phyloP scores from a whole-genome alignment of 23 red algal genomes.

The Gracilaria domingensis region DNA sequence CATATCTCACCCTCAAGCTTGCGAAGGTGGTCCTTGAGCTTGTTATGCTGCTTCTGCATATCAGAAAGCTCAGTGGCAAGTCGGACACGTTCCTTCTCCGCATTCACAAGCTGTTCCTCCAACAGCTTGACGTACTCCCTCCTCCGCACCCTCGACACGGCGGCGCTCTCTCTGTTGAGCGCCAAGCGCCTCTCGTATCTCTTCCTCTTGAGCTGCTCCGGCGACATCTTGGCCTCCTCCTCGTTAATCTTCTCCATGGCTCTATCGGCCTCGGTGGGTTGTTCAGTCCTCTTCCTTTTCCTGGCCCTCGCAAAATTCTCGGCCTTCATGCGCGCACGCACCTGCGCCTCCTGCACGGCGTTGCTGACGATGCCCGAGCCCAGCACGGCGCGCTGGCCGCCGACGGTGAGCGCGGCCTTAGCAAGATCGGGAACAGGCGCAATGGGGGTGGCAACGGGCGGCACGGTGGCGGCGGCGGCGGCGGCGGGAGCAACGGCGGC shows the following conservation, averaged over 20 bases:
- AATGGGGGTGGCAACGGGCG: constrained; percentile 6
- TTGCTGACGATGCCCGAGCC: constrained; percentile 45
- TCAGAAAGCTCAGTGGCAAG: constrained; percentile 51
- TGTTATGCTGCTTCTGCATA: constrained; percentile 57
- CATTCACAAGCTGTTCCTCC: constrained; percentile 65
- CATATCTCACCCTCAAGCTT: constrained; percentile 35
- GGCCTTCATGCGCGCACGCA: constrained; percentile 51
- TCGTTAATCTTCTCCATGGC: constrained; percentile 25
- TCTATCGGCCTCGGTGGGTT: not conserved
- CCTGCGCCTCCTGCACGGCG: constrained; percentile 72
- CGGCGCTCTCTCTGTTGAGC: constrained; percentile 66
- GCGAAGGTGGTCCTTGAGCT: constrained; percentile 46
- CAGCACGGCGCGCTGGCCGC: constrained; percentile 48
- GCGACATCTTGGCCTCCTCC: constrained; percentile 34
- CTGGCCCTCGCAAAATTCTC: constrained; percentile 56
- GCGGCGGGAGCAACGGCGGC: not conserved
- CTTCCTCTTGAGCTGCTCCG: constrained; percentile 61
- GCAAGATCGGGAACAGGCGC: constrained; percentile 17
- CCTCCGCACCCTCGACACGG: constrained; percentile 43
- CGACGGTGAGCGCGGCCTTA: constrained; percentile 31
- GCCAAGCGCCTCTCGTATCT: constrained; percentile 61
- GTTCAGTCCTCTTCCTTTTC: constrained; percentile 57
- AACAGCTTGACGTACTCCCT: constrained; percentile 66
- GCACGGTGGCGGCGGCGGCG: not conserved
- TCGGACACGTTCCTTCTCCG: constrained; percentile 63